Evolutionary conservation across 2,329 filamentous ascomycete species (phyloP).

Genomic region (Septoria petroselini): DNA sequence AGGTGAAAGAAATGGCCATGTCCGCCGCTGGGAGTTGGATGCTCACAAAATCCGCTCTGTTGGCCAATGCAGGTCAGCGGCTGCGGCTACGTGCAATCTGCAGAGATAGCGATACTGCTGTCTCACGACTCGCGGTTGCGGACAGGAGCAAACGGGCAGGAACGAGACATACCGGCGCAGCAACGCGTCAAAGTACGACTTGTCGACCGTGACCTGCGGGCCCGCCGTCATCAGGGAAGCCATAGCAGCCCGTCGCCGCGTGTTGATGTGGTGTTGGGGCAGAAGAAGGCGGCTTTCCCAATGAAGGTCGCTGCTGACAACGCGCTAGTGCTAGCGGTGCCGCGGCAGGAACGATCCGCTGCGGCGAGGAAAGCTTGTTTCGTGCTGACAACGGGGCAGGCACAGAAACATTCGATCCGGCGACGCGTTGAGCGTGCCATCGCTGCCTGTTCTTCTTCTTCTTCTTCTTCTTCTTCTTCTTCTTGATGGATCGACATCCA

Average conservation of each 20-base stretch:
- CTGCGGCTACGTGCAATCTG: constrained; percentile 12
- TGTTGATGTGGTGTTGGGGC: neutral
- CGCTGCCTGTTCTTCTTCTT: constrained; percentile 1
- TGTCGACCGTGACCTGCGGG: constrained; percentile 55
- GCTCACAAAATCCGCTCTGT: constrained; percentile 35
- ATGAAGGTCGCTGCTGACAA: too few species aligned
- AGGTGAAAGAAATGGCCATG: too few species aligned
- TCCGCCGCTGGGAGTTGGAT: neutral
- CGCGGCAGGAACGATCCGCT: too few species aligned
- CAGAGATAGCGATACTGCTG: constrained; percentile 8
- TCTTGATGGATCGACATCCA: constrained; percentile 39
- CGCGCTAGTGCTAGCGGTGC: too few species aligned
- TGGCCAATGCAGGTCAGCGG: constrained; percentile 23
- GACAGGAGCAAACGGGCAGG: too few species aligned
- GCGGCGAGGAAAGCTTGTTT: too few species aligned
- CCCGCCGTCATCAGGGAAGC: constrained; percentile 9
- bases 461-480: constrained; percentile 14
- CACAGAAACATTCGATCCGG: neutral
- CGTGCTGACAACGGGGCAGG: neutral
- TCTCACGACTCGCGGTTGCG: constrained; percentile 4
- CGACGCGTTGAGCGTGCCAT: constrained; percentile 4
- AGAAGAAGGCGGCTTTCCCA: too few species aligned
- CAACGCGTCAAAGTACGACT: constrained; percentile 60
- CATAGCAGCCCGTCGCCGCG: constrained; percentile 1
- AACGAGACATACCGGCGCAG: constrained; percentile 55